Percentiles rank a stretch among this genome's conserved stretches.
Evolutionary conservation across 441 rosid genomes (phyloP).

Genomic region (Populus trichocarpa): DNA sequence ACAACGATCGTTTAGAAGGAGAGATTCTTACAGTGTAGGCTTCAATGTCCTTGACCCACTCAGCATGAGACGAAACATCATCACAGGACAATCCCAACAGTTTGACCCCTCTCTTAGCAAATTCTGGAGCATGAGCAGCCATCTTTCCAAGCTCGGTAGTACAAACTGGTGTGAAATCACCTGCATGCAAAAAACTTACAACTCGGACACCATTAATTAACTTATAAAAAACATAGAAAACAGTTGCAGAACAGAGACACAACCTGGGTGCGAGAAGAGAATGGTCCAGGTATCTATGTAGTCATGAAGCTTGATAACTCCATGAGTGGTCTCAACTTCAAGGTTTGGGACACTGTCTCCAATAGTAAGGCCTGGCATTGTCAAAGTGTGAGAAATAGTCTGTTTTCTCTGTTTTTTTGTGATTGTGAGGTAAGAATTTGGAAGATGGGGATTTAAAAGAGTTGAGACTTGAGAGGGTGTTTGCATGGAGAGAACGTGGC

Average conservation of each 20-base stretch:
- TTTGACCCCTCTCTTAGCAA: slow-evolving; percentile 58
- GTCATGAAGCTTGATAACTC: slow-evolving; percentile 66
- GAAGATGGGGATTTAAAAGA: not conserved
- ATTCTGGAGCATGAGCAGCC: slow-evolving; percentile 50
- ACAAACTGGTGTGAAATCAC: slow-evolving; percentile 70
- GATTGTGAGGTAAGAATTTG: not conserved
- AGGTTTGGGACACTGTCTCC: slow-evolving; percentile 44
- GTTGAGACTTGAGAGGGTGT: not conserved
- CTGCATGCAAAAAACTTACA: slow-evolving; percentile 22
- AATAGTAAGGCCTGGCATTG: slow-evolving; percentile 74
- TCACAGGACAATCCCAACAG: slow-evolving; percentile 80
- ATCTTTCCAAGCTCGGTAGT: slow-evolving; percentile 76
- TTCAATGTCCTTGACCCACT: slow-evolving; percentile 76
- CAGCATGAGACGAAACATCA: slow-evolving; percentile 54
- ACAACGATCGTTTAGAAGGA: too few relatives aligned
- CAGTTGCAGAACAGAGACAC: not conserved
- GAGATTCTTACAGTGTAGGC: slow-evolving; percentile 43
- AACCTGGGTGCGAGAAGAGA: slow-evolving; percentile 82
- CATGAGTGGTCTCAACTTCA: slow-evolving; percentile 60
- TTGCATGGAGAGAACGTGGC: slow-evolving; percentile 56
- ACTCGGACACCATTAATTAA: not conserved
- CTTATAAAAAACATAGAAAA: slow-evolving; percentile 19
- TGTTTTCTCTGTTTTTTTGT: not conserved
- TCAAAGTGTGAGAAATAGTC: not conserved
- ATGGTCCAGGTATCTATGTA: slow-evolving; percentile 60